phyloP scores from a whole-genome alignment of 306 rosid genomes.

The Crataegus laevigata region DNA sequence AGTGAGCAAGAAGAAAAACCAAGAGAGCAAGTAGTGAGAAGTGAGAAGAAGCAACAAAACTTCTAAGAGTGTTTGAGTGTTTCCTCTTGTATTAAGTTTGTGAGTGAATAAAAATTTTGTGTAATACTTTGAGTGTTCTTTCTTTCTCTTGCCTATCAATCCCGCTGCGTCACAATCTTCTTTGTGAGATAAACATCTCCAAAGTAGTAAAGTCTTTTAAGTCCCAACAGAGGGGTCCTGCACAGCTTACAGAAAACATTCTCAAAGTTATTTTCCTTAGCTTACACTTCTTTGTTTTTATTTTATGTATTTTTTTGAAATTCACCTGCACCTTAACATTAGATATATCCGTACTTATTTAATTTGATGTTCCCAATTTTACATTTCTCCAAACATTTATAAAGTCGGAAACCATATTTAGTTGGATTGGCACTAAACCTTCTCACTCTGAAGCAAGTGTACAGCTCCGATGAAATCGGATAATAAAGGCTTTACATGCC shows the following conservation, averaged over 20 bases:
- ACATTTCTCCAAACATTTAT: not conserved
- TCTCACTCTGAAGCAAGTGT: not conserved
- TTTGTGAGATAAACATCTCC: too few relatives aligned
- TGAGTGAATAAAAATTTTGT: too few relatives aligned
- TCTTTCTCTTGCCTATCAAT: too few relatives aligned
- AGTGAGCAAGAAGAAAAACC: too few relatives aligned
- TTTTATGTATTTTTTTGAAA: not conserved
- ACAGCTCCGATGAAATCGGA: not conserved
- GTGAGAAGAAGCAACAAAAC: too few relatives aligned
- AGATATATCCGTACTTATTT: not conserved
- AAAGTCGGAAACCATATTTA: not conserved
- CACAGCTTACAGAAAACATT: slow-evolving; percentile 71
- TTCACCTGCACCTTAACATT: not conserved
- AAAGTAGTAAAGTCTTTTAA: too few relatives aligned
- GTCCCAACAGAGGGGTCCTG: slow-evolving; percentile 85
- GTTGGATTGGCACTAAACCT: not conserved
- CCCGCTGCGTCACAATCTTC: too few relatives aligned
- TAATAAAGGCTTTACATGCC: too few relatives aligned
- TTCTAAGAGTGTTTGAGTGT: too few relatives aligned
- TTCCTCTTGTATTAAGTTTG: too few relatives aligned
- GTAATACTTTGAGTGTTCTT: too few relatives aligned
- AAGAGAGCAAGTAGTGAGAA: too few relatives aligned
- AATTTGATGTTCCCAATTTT: not conserved
- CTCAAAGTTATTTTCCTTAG: slow-evolving; percentile 56
- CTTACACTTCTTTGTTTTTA: not conserved